Evolutionary conservation across 148 eudicot species (phyloP), one percentile per base, ranked within the genome.

Genomic region (Amaranthus hypochondriacus): DNA sequence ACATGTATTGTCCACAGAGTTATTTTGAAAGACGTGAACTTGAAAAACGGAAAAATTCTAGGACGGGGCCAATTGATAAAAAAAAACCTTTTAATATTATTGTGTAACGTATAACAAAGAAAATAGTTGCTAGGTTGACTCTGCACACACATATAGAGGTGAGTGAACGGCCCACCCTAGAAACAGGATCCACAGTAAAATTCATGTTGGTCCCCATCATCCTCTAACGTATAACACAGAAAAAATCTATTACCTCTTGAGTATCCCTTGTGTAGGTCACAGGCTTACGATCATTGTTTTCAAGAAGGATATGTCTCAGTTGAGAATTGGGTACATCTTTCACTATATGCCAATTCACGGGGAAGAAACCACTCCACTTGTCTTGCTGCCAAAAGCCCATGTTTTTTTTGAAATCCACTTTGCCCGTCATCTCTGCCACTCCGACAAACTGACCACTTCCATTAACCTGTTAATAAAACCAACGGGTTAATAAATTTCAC

Each of bases 381-480:
- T 92, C 98, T 73, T 84, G 87, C 87, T 94, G 98, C 98, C 98
- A 94, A 79, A 94, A 94, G 74, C 90, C 92, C 96, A 89, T 94
- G 51, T 71, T 83, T 77, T 92, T 94, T 15, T 82, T 73, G 73
- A 87, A 94, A 73, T 94, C 97, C 18, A 94, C 92, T 21, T 77
- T 83, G 46, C 97, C 98, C 46, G 72, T 58, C 98, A 94, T 94
- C 90, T 94, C 97, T 69, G 97, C 96, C n/a, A 94, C 79, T 73
- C 98, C 98, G 60, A 92, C 82, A 84, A 92, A 94, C 75, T 94
- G 97, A 59, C 98, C 98, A 80, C 98, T 94, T 68, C 86, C 90
- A 77, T 94, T 94, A 56, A 94, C 98, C 98, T 94, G 81, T 66
- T 77, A 44, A 44, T 43, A n/a, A 71, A 14, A 28, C 39, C 39